Base-by-base conservation (phyloP, 805 yeast genomes). In the Monosporozyma aerobia region DNA sequence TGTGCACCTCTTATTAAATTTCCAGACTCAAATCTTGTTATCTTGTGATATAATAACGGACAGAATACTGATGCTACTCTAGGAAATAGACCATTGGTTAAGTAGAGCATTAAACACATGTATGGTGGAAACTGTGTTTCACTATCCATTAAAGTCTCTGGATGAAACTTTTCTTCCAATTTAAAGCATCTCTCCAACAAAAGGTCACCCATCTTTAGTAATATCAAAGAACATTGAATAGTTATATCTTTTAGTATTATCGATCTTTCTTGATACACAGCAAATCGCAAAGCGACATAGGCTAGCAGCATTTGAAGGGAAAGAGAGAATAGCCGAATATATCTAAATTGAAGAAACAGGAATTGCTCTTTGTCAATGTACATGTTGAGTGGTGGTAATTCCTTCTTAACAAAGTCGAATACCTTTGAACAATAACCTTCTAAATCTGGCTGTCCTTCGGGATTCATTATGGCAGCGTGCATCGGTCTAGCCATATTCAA, bases 401-500 rank as follows among this genome's bases (percentile, higher is more conserved):
- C 53, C 27, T 30, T 35, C 19, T 22, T 19, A 11, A 51, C 9
- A 47, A 40, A 51, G 2, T 3, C 14, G 14, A 27, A 46, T 29
- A 30, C 55, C 3, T 3, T 27, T 8, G 47, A 25, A 7, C 49
- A 44, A 41, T 53, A 47, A 6, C 37, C 25, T 5, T 30, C 32
- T 2, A 60, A 19, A 37, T 62, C 52, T 2, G 66, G 64, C 1
- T 19, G 40, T 2, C 48, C 47, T 2, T 47, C 41, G 27, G 48
- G 53, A 30, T 52, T 44, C 25, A 51, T 52, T 10, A 62, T 35
- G 2, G 48, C 51, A 1, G 16, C 16, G 1, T 59, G 23, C 56
- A 63, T 60, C 7, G 62, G 60, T 32, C 67, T 57, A 14, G 52
- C 55, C 9, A 62, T 11, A n/a, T 47, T 56, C 32, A 61, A 49